A percentile compares a stretch with the other conserved stretches of the same genome.
phyloP scores from a whole-genome alignment of 306 rosid species.

The Sphenostylis stenocarpa region DNA sequence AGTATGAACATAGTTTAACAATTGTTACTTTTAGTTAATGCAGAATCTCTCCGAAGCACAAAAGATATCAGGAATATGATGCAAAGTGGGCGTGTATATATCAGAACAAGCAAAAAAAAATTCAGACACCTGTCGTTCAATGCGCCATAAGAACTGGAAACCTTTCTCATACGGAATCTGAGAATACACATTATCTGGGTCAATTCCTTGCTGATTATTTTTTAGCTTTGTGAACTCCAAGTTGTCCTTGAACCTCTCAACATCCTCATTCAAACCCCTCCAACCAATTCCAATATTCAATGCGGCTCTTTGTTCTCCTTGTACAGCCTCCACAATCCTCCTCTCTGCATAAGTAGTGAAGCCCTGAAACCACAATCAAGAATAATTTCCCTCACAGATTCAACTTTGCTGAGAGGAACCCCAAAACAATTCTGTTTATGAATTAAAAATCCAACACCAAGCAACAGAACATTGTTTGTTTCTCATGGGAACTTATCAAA shows the following conservation, averaged over 20 bases:
- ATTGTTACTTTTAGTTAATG: background rate
- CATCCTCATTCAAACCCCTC: constrained; percentile 70
- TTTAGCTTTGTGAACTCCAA: constrained; percentile 90
- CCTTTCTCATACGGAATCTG: constrained; percentile 91
- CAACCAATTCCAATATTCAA: constrained; percentile 86
- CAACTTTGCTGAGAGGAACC: background rate
- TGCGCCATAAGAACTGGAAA: constrained; percentile 92
- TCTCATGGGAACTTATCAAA: background rate
- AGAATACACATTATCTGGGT: constrained; percentile 90
- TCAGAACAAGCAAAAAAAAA: background rate
- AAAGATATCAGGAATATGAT: background rate
- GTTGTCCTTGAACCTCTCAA: constrained; percentile 89
- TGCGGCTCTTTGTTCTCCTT: constrained; percentile 77
- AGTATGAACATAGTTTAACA: background rate
- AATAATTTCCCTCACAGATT: background rate
- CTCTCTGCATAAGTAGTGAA: constrained; percentile 92
- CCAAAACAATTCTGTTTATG: background rate
- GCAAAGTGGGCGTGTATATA: background rate
- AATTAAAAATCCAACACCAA: background rate
- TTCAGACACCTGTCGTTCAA: constrained; percentile 75
- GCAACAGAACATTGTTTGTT: background rate
- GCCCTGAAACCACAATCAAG: constrained; percentile 54
- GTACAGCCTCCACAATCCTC: constrained; percentile 92
- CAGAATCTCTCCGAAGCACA: background rate
- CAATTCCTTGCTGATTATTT: constrained; percentile 79